Evolutionary conservation across 108 stramenopile species (phyloP), one percentile per base, ranked within the genome.

Genomic region (Cyclotella cryptica): DNA sequence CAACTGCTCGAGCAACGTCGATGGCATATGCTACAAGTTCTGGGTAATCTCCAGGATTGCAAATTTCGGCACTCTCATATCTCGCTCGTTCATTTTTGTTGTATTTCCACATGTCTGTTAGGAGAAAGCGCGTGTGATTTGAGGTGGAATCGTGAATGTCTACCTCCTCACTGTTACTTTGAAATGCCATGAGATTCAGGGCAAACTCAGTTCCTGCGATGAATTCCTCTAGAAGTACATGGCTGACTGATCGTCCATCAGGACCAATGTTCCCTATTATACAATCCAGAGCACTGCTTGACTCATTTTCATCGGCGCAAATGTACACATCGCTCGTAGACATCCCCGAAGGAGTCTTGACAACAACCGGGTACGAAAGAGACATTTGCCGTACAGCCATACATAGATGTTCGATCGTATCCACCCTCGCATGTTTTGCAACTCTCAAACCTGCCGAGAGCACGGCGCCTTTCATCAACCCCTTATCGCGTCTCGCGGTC

Each of bases 281-380:
- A 6, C 66, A 39, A 18, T 21, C 14, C 13, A 72, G 15, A 8
- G 72, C 73, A 12, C 1, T 40, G 41, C 4, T 22, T 28, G 78
- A 78, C 42, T 84, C 83, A 13, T 74, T 27, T 22, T 52, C 21
- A 51, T n/a, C 79, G 52, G 41, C 30, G 29, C 83, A 84, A 55
- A 84, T 79, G 58, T 53, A 79, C 8, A 84, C 83, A 62, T 79
- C 78, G 2, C 30, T 65, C 6, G 83, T 84, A 46, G 72, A 62
- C 73, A 79, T 79, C n/a, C 82, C 82, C 13, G 62, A 24, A n/a
- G 82, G 82, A 28, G 82, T 83, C 55, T 83, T 83, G 8, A 83
- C 55, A 26, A 83, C 82, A 15, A 79, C 73, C 14, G 82, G 77
- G 27, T 58, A 83, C 21, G 52, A 72, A 24, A 83, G 44, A 21